phyloP scores from a whole-genome alignment of 2,329 filamentous ascomycete species.

The Paraconiothyrium sp. region DNA sequence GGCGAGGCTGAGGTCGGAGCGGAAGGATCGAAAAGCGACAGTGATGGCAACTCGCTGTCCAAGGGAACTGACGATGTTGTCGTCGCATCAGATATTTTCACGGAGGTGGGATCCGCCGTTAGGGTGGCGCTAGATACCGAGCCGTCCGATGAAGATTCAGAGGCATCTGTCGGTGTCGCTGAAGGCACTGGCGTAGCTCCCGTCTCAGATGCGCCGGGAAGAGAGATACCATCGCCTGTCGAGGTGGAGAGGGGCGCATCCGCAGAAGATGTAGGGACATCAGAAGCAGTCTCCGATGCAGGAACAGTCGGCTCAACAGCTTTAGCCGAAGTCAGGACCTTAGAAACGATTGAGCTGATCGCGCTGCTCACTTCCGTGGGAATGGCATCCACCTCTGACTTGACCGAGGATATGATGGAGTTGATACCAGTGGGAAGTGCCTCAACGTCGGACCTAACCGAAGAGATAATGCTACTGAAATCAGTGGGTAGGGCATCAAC shows the following conservation, averaged over 20 bases:
- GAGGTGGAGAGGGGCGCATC: neutral
- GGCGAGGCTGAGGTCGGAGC: conserved; percentile 12
- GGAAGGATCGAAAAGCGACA: conserved; percentile 15
- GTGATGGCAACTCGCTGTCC: conserved; percentile 2
- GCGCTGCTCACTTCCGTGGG: conserved; percentile 14
- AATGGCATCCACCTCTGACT: conserved; percentile 10
- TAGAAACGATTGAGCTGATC: conserved; percentile 6
- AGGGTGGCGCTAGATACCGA: neutral
- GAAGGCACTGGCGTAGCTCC: conserved; percentile 6
- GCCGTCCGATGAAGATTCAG: neutral
- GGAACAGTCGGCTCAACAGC: conserved; percentile 9
- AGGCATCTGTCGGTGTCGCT: neutral
- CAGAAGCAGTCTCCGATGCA: conserved; percentile 14
- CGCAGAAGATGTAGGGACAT: neutral
- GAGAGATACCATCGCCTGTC: conserved; percentile 14
- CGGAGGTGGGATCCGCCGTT: conserved; percentile 8
- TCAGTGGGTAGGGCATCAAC: conserved; percentile 10
- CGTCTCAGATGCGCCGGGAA: conserved; percentile 21
- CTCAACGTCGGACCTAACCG: conserved; percentile 5
- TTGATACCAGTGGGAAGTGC: conserved; percentile 13
- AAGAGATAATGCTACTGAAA: conserved; percentile 15
- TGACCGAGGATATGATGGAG: neutral
- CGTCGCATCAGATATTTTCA: conserved; percentile 1
- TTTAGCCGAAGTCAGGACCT: conserved; percentile 1
- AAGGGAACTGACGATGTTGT: neutral